These are phyloP conservation scores for Phytophthora multivora DNA, from an alignment of 352 stramenopile genomes.

Conservation along the genomic window DNA sequence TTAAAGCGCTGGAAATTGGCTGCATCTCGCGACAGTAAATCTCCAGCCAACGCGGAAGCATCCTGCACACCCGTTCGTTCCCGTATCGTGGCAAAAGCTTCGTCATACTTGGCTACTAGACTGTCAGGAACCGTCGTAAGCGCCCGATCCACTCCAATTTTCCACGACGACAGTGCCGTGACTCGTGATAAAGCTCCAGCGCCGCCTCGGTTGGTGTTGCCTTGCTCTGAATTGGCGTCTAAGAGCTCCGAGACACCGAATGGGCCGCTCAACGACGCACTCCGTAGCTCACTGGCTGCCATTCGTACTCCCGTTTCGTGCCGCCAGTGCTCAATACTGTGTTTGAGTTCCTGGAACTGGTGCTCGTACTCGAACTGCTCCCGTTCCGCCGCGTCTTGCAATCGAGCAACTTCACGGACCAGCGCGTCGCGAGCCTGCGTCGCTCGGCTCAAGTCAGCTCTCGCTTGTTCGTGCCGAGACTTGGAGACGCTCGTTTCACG, in stretches of 20 bases:
- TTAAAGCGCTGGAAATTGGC: conserved; percentile 86
- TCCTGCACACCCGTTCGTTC: conserved; percentile 59
- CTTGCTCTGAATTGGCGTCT: conserved; percentile 17
- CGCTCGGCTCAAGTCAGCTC: conserved; percentile 47
- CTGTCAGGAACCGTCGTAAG: conserved; percentile 50
- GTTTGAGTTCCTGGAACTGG: conserved; percentile 67
- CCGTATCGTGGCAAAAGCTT: conserved; percentile 67
- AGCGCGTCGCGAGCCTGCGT: conserved; percentile 54
- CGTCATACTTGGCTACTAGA: conserved; percentile 62
- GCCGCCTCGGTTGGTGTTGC: conserved; percentile 29
- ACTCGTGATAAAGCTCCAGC: conserved; percentile 48
- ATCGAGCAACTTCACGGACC: conserved; percentile 45
- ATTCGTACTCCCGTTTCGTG: conserved; percentile 31
- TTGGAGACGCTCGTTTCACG: conserved; percentile 64
- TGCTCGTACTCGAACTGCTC: conserved; percentile 68
- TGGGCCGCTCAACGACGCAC: conserved; percentile 1
- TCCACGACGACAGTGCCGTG: conserved; percentile 67
- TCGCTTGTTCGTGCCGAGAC: conserved; percentile 49
- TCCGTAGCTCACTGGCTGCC: conserved; percentile 14
- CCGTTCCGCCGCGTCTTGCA: conserved; percentile 52
- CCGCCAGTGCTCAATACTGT: conserved; percentile 56
- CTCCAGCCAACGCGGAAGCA: conserved; percentile 48
- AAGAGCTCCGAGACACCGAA: conserved; percentile 25
- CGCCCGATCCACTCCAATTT: conserved; percentile 74
- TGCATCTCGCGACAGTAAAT: conserved; percentile 65